Evolutionary conservation across 2,329 filamentous ascomycete species (phyloP), one percentile per base, ranked within the genome.

Genomic region (Xylaria sp.): DNA sequence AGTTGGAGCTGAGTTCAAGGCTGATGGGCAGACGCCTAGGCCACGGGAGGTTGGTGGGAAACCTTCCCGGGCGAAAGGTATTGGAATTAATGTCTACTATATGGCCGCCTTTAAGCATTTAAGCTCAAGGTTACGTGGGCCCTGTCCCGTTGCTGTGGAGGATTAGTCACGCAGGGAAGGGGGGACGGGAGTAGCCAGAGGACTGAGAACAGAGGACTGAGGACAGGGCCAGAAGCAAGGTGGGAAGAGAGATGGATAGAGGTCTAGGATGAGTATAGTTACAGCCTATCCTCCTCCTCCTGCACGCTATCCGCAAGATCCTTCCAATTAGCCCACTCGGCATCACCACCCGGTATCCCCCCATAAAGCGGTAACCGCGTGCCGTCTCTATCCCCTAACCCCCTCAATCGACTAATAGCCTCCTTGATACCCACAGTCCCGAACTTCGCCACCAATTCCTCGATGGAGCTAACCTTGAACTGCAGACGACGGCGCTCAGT

Each of bases 341-440:
- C 81, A 54, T 87, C 87, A 23, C 85, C 87, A 0, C 86, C 86
- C 0, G 86, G 85, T 65, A 91, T 83, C 0, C 87, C 88, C 1
- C 88, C 88, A 46, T 81, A 79, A 46, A 91, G 80, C 2, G 89
- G 89, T 71, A 91, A 75, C 65, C 89, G 82, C 7, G 86, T 88
- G 13, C 88, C 89, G 68, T 89, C 88, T 65, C 81, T 78, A 62
- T 88, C 87, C 0, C 89, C 89, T 65, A 90, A 82, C 0, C 86
- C 85, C 69, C 88, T 83, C n/a, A 90, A 80, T 51, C 89, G 81
- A 67, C 85, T 85, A 6, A 89, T 82, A 0, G 86, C 88, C 79
- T 92, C 89, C 78, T 90, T 91, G 76, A 91, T 90, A 1, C 89
- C 90, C 0, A 91, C 84, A 0, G 87, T 87, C 0, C 89, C 89